phyloP scores from a whole-genome alignment of 768 basidiomycete species.

The Pholiota conissans region DNA sequence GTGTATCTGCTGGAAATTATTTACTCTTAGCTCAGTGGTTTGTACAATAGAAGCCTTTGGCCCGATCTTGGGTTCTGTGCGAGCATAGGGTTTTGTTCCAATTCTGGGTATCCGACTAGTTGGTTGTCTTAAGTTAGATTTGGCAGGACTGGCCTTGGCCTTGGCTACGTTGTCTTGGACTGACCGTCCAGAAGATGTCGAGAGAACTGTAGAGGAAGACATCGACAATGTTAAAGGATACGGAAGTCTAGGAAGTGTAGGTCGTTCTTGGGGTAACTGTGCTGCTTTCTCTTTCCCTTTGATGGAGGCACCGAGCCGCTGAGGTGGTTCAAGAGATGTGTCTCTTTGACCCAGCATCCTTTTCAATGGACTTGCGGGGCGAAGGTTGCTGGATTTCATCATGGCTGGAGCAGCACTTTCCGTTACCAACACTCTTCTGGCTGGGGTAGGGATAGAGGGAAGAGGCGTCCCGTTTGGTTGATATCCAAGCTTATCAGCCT shows the following conservation, averaged over 20 bases:
- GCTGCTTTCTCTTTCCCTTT: conserved; percentile 25
- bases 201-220: conserved; percentile 16
- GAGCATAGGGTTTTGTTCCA: conserved; percentile 56
- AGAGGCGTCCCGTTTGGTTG: conserved; percentile 20
- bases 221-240: conserved; percentile 32
- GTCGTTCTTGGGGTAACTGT: background rate
- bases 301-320: conserved; percentile 2
- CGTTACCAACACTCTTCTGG: conserved; percentile 22
- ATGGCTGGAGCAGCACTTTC: conserved; percentile 21
- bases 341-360: conserved; percentile 8
- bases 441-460: conserved; percentile 20
- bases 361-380: conserved; percentile 17
- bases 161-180: conserved; percentile 6
- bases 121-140: conserved; percentile 50
- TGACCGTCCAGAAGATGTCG: conserved; percentile 1
- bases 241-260: conserved; percentile 26
- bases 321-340: conserved; percentile 12
- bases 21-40: conserved; percentile 22
- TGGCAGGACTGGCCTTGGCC: conserved; percentile 28
- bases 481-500: conserved; percentile 35
- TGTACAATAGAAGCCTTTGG: conserved; percentile 14
- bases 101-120: conserved; percentile 65
- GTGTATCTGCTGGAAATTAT: conserved; percentile 5
- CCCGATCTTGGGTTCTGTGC: conserved; percentile 24
- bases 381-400: conserved; percentile 11